These are phyloP conservation scores for Pythium scleroteichum DNA, from an alignment of 352 stramenopile genomes.

Conservation along the genomic window DNA sequence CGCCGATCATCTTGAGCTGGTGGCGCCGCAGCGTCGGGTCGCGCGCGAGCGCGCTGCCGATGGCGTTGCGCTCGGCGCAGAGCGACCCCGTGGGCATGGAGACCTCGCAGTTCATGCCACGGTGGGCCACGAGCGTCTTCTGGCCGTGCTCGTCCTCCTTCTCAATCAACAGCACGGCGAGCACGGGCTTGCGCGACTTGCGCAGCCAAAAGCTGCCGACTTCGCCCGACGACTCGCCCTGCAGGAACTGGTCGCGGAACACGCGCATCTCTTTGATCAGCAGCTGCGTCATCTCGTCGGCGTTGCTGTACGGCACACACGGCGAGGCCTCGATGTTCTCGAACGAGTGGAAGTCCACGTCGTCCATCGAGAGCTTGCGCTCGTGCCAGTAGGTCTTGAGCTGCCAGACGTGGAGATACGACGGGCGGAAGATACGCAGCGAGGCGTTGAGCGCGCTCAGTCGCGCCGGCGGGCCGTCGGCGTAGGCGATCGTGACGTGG, in stretches of 20 bases:
- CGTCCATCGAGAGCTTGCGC: constrained; percentile 91
- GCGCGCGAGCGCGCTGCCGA: constrained; percentile 95
- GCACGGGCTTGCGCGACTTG: constrained; percentile 97
- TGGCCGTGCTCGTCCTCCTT: constrained; percentile 52
- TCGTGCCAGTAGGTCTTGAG: constrained; percentile 99
- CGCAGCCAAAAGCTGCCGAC: constrained; percentile 96
- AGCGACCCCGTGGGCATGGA: constrained; percentile 96
- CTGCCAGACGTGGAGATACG: constrained; percentile 98
- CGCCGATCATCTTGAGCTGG: constrained; percentile 94
- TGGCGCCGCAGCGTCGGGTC: constrained; percentile 92
- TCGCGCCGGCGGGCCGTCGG: constrained; percentile 94
- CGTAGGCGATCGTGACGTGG: constrained; percentile 96
- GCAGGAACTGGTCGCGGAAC: constrained; percentile 84
- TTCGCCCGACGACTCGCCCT: constrained; percentile 80
- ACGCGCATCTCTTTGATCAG: constrained; percentile 93
- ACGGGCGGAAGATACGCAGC: constrained; percentile 93
- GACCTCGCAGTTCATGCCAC: constrained; percentile 99
- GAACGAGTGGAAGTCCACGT: constrained; percentile 97
- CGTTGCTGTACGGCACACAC: constrained; percentile 77
- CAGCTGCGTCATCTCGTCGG: constrained; percentile 79
- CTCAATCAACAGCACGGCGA: constrained; percentile 96
- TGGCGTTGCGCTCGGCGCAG: constrained; percentile 97
- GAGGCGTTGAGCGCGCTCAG: constrained; percentile 96
- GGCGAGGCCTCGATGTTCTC: constrained; percentile 97
- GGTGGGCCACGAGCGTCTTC: constrained; percentile 81